Evolutionary conservation across 257 asterid genomes (phyloP), one percentile per base, ranked within the genome.

Genomic region (Solanum etuberosum): DNA sequence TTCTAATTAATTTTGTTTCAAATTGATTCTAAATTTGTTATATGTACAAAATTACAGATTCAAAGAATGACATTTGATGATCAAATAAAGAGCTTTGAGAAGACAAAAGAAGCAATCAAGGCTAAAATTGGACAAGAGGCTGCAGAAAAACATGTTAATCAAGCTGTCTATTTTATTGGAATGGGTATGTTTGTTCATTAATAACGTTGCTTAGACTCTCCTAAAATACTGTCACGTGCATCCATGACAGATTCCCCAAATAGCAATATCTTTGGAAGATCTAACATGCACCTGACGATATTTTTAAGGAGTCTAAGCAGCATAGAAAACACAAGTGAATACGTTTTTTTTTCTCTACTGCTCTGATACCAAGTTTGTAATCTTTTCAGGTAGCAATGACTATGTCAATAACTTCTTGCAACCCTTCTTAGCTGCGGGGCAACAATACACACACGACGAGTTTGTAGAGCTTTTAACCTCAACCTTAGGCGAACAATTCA

Each of bases 321-420:
- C 43, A 70, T 70, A 68, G 0, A 27, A 29, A 29, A 67, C 10
- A 6, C 74, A 6, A 77, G 5, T 5, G 3, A 77, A 78, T 15
- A n/a, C 7, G 1, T 2, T 8, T 13, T 8, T 11, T 37, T 48
- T 15, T 5, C 0, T 59, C 9, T 37, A n/a, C 0, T 84, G 14
- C 15, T 46, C 59, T 85, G 46, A 70, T 63, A 34, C 0, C 51
- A 67, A 67, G 0, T 42, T 34, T 25, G 27, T 10, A 70, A 73
- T 61, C 5, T 72, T 88, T 87, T 65, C 92, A 94, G 98, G 98
- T 65, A 95, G 98, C 95, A 95, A 95, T 51, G 97, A 94, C 86
- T 95, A 95, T 83, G 98, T 95, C 5, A 95, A 94, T 95, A 95
- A 95, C 74, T 94, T 87, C 85, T 94, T 95, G 61, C 98, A 95